These are phyloP conservation scores for Clavispora carvajalis DNA, from an alignment of 805 yeast genomes.

Conservation along the genomic window DNA sequence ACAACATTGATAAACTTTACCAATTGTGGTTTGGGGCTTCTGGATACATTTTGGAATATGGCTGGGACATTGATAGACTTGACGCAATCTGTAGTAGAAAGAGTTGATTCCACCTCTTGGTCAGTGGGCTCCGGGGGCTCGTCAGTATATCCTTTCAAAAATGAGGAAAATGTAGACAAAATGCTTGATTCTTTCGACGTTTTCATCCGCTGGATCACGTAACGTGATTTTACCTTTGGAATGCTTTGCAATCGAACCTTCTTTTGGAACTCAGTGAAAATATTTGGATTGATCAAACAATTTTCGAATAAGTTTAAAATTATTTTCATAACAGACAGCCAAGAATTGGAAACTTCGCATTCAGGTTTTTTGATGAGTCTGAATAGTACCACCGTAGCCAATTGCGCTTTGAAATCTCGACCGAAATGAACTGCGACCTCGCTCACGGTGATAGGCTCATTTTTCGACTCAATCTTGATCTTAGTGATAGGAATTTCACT, in stretches of 20 bases:
- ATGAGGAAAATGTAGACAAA: constrained; percentile 88
- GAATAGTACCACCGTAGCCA: constrained; percentile 81
- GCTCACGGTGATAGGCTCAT: constrained; percentile 65
- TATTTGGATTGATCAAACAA: constrained; percentile 59
- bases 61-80: constrained; percentile 58
- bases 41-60: constrained; percentile 49
- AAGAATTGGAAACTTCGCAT: constrained; percentile 46
- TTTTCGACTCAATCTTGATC: constrained; percentile 46
- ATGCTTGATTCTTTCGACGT: constrained; percentile 70
- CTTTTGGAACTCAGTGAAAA: constrained; percentile 60
- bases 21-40: constrained; percentile 30
- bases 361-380: constrained; percentile 61
- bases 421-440: constrained; percentile 83
- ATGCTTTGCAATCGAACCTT: constrained; percentile 48
- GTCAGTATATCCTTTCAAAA: constrained; percentile 80
- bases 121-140: constrained; percentile 90
- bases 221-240: constrained; percentile 61
- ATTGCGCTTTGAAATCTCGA: constrained; percentile 83
- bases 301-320: constrained; percentile 64
- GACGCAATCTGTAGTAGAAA: constrained; percentile 79
- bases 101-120: constrained; percentile 83
- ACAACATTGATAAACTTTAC: constrained; percentile 30
- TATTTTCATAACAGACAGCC: constrained; percentile 58
- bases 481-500: constrained; percentile 34
- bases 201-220: constrained; percentile 55